Evolutionary conservation across 306 rosid species (phyloP), one percentile per base, ranked within the genome.

Genomic region (Sechiopsis laciniata): DNA sequence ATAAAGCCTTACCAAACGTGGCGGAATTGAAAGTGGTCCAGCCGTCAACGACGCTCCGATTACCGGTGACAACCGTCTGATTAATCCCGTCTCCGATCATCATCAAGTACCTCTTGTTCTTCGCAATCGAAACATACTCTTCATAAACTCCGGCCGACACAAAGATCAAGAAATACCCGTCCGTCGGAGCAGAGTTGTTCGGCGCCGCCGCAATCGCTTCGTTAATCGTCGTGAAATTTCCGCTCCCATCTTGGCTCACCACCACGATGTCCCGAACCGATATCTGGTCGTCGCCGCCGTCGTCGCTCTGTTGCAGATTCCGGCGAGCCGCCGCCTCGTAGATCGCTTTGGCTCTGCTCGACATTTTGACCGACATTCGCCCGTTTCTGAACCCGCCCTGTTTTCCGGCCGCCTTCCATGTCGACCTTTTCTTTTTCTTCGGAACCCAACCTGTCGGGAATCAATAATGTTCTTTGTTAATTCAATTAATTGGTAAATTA

Each of bases 1-100:
- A 52, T n/a, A n/a, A 51, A 13, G 1, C 6, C 84, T 84, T 86
- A 93, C 98, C 96, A 1, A 93, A 80, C 15, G 98, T 90, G 22
- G 98, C 90, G 20, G 97, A 90, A 79, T 90, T 86, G 84, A 90
- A 93, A 61, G 98, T 90, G 19, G 98, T 93, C 89, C 86, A 86
- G 1, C 90, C 90, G 74, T 93, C 98, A 0, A 83, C 84, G 24
- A 87, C 94, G n/a, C 94, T 93, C 2, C 87, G 87, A 76, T 87
- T 90, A 3, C 97, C 94, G 1, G 97, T 93, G 59, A 93, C 76
- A 20, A 90, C 76, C 0, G 97, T 93, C 78, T 82, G 88, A 78
- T 90, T 90, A 67, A 90, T 90, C 0, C 98, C 97, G 29, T 85
- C 98, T 21, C 98, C 97, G 5, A 93, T 76, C 82, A 93, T 83